Conservation (phyloP, 192 early-diverging fungal species). For the Coemansia sp. region DNA sequence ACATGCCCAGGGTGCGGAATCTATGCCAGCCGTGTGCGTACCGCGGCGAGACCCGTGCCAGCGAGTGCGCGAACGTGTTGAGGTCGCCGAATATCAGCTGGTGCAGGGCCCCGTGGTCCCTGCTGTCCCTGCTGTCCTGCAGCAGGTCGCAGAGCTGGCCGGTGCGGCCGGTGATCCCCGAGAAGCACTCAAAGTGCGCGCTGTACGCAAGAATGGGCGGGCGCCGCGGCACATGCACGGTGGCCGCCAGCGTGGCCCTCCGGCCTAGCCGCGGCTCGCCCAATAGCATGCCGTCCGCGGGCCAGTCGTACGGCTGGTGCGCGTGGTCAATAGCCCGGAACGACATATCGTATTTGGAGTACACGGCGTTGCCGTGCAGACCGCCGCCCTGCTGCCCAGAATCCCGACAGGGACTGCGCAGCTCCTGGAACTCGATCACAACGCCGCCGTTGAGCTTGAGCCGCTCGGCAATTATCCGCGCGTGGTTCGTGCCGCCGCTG, state of each 20-base stretch:
- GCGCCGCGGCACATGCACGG: conserved; percentile 49
- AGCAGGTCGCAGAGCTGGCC: conserved; percentile 69
- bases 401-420: conserved; percentile 58
- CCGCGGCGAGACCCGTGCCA: conserved; percentile 64
- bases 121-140: conserved; percentile 53
- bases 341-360: conserved; percentile 61
- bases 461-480: conserved; percentile 57
- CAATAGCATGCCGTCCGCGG: conserved; percentile 56
- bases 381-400: conserved; percentile 71
- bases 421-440: conserved; percentile 72
- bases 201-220: conserved; percentile 66
- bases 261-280: conserved; percentile 67
- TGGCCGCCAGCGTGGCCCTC: conserved; percentile 61
- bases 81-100: conserved; percentile 75
- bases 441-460: conserved; percentile 65
- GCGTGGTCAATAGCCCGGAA: conserved; percentile 64
- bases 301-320: conserved; percentile 72
- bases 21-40: conserved; percentile 67
- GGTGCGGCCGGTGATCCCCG: conserved; percentile 67
- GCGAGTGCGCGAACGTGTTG: conserved; percentile 77
- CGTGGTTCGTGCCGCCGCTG: conserved; percentile 63
- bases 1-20: conserved; percentile 58
- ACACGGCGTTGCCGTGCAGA: conserved; percentile 76
- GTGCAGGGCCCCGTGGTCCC: conserved; percentile 50
- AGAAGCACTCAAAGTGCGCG: conserved; percentile 74